These are phyloP conservation scores for Gorgonomyces haynaldii DNA, from an alignment of 192 early-diverging fungal species.

Conservation along the genomic window DNA sequence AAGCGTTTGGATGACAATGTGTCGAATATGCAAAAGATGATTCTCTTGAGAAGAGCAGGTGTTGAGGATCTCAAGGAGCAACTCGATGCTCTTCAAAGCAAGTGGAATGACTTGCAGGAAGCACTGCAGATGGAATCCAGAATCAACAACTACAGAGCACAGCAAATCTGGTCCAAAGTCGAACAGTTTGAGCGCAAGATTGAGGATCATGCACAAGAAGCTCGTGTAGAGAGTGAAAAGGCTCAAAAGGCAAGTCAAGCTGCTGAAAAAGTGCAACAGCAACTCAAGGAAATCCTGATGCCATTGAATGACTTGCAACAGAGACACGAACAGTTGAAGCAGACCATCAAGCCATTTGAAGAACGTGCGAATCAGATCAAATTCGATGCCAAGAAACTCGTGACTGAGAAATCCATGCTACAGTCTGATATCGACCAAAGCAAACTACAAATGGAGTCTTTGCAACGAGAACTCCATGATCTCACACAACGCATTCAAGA, in stretches of 20 bases:
- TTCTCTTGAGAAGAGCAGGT: slow-evolving; percentile 4
- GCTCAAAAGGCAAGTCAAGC: background rate
- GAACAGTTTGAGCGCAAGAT: slow-evolving; percentile 20
- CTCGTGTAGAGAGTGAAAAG: slow-evolving; percentile 22
- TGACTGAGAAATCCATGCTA: slow-evolving; percentile 12
- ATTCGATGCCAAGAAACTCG: slow-evolving; percentile 38
- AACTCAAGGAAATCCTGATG: slow-evolving; percentile 18
- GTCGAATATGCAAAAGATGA: slow-evolving; percentile 2
- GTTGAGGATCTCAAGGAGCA: slow-evolving; percentile 49
- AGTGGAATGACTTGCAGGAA: slow-evolving; percentile 55
- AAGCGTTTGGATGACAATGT: slow-evolving; percentile 17
- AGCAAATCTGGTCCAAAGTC: slow-evolving; percentile 10
- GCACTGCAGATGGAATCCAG: slow-evolving; percentile 43
- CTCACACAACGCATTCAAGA: slow-evolving; percentile 27
- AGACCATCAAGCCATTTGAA: slow-evolving; percentile 3
- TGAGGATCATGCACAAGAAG: slow-evolving; percentile 42
- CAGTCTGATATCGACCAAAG: background rate
- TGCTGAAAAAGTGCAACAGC: slow-evolving; percentile 8
- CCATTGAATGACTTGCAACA: slow-evolving; percentile 3
- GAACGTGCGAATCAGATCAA: slow-evolving; percentile 7
- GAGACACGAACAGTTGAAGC: slow-evolving; percentile 1
- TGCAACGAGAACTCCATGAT: slow-evolving; percentile 3
- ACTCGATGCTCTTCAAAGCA: slow-evolving; percentile 51
- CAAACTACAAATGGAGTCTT: no score
- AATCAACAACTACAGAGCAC: slow-evolving; percentile 18